Evolutionary conservation across 2,329 filamentous ascomycete genomes (phyloP).

Genomic region (Rhynchosporium graminicola): DNA sequence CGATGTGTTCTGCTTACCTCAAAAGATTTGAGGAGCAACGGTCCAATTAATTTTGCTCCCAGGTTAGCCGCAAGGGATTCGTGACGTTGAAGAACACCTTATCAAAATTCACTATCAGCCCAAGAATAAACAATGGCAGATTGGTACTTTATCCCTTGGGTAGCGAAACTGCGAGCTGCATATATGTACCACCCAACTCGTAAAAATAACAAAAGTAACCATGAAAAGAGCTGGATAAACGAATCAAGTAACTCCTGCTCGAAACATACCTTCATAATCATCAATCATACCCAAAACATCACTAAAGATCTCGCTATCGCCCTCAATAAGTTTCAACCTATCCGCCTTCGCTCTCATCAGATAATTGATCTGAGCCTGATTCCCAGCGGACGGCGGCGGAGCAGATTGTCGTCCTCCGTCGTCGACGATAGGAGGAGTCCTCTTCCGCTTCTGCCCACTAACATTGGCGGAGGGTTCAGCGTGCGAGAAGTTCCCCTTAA

Average conservation of each 20-base stretch:
- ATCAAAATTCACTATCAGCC: not conserved
- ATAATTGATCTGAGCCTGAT: constrained; percentile 54
- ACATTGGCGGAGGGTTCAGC: not conserved
- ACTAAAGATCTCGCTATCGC: constrained; percentile 66
- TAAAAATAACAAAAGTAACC: not conserved
- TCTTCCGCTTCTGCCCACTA: constrained; percentile 32
- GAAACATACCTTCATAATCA: constrained; percentile 68
- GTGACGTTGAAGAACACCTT: constrained; percentile 76
- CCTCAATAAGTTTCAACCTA: constrained; percentile 53
- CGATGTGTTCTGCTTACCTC: constrained; percentile 46
- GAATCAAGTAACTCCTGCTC: not conserved
- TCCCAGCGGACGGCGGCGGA: constrained; percentile 43
- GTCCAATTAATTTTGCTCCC: constrained; percentile 78
- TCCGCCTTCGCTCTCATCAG: constrained; percentile 48
- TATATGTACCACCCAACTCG: not conserved
- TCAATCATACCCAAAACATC: constrained; percentile 71
- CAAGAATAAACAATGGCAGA: too few species aligned
- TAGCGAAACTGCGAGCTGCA: not conserved
- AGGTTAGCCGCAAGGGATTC: constrained; percentile 86
- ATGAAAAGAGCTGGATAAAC: not conserved
- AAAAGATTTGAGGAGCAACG: constrained; percentile 81
- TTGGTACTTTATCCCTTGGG: not conserved
- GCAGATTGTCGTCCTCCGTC: constrained; percentile 32
- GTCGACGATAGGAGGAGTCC: constrained; percentile 32
- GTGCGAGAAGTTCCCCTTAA: not conserved